Evolutionary conservation across 306 rosid genomes (phyloP).

Genomic region (Abrus pulchellus): DNA sequence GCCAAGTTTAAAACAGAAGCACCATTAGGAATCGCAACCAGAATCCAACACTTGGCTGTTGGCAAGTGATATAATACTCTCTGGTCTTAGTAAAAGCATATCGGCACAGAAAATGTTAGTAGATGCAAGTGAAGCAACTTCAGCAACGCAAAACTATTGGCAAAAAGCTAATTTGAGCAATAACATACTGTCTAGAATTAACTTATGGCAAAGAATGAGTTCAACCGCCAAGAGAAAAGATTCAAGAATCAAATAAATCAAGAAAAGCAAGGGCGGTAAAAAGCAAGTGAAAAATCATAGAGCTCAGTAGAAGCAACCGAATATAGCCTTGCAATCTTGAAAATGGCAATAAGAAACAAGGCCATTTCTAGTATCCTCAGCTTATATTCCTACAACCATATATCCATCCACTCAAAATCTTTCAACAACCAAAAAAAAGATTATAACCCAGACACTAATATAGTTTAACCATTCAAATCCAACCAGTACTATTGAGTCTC

Average conservation of each 20-base stretch:
- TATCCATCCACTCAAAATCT: conserved; percentile 4
- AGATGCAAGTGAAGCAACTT: conserved; percentile 3
- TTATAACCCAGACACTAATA: conserved; percentile 5
- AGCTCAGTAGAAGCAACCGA: conserved; percentile 1
- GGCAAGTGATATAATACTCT: conserved; percentile 6
- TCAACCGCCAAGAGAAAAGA: neutral
- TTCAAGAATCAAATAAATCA: neutral
- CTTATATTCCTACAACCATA: conserved; percentile 4
- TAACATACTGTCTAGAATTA: neutral
- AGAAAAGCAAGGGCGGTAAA: neutral
- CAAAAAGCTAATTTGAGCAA: conserved; percentile 11
- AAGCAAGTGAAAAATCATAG: neutral
- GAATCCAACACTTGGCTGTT: conserved; percentile 6
- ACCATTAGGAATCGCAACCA: neutral
- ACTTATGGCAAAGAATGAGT: neutral
- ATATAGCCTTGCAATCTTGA: conserved; percentile 10
- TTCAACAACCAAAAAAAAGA: neutral
- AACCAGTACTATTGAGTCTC: conserved; percentile 6
- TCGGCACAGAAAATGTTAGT: conserved; percentile 3
- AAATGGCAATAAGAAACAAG: conserved; percentile 4
- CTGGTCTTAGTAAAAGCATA: conserved; percentile 9
- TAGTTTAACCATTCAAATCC: conserved; percentile 4
- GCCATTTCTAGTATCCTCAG: neutral
- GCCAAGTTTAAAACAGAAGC: conserved; percentile 17
- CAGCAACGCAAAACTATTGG: neutral